phyloP scores from a whole-genome alignment of 2,329 filamentous ascomycete species.

The Trichoderma atrobrunneum region DNA sequence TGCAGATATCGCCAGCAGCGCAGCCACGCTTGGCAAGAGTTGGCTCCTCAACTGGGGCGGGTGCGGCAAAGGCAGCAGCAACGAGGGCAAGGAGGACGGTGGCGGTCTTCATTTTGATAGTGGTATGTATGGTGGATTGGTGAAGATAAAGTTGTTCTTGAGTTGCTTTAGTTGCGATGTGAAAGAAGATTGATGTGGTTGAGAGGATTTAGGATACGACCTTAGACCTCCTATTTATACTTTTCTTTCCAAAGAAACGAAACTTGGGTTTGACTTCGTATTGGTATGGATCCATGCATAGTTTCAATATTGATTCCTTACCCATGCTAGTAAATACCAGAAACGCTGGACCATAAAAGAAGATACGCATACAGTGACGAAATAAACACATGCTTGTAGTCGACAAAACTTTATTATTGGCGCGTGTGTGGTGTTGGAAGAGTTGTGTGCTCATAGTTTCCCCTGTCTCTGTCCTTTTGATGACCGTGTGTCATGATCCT shows the following conservation, averaged over 20 bases:
- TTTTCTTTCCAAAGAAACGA: background rate
- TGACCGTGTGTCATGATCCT: background rate
- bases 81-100: background rate
- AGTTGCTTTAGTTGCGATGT: background rate
- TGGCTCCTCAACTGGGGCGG: background rate
- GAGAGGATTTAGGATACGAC: background rate
- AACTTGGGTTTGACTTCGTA: background rate
- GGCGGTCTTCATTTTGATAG: background rate
- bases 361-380: background rate
- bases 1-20: background rate
- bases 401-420: background rate
- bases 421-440: background rate
- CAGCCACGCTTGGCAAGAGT: background rate
- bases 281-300: background rate
- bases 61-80: background rate
- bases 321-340: background rate
- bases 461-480: background rate
- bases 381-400: background rate
- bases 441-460: background rate
- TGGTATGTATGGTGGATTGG: background rate
- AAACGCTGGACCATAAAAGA: background rate
- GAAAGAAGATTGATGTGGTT: background rate
- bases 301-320: background rate
- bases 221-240: background rate
- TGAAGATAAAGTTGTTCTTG: background rate